Conservation (phyloP, 495 filamentous ascomycete genomes). For the Penicillium bialowiezense region DNA sequence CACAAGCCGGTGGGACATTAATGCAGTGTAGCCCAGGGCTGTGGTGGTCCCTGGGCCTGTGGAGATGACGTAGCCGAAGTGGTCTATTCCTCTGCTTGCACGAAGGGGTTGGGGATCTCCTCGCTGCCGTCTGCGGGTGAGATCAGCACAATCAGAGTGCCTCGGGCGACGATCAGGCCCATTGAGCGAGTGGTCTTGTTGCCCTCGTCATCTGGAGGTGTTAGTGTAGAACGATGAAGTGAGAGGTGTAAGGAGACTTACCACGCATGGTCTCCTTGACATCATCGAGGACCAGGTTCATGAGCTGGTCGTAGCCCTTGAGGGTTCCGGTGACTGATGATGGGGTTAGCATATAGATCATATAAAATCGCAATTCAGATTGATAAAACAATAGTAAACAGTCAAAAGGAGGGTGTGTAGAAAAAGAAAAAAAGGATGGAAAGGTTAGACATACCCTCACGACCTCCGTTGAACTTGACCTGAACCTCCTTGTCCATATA, state of each 20-base stretch:
- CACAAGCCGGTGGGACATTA: conserved; percentile 10
- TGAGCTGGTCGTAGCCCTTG: conserved; percentile 94
- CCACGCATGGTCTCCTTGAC: conserved; percentile 86
- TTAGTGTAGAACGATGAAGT: conserved; percentile 11
- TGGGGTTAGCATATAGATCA: conserved; percentile 7
- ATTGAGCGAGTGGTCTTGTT: conserved; percentile 80
- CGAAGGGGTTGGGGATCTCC: conserved; percentile 91
- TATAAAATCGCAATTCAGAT: too few relatives aligned
- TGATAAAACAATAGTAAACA: neutral
- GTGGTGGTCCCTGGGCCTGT: neutral
- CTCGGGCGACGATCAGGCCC: conserved; percentile 87
- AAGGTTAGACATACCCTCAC: conserved; percentile 67
- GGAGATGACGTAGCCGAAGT: neutral
- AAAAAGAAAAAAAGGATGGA: neutral
- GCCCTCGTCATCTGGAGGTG: conserved; percentile 74
- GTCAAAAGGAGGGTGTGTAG: neutral
- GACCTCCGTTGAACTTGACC: conserved; percentile 94
- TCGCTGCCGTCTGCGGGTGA: conserved; percentile 92
- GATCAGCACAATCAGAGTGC: conserved; percentile 87
- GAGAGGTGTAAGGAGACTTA: conserved; percentile 30
- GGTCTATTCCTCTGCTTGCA: conserved; percentile 60
- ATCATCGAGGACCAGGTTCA: conserved; percentile 96
- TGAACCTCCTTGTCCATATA: conserved; percentile 94
- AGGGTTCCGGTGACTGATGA: conserved; percentile 74
- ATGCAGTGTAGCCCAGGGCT: neutral